A percentile compares a stretch with the other conserved stretches of the same genome.
phyloP scores from a whole-genome alignment of 1,139 yeast genomes.

The Candida albicans region DNA sequence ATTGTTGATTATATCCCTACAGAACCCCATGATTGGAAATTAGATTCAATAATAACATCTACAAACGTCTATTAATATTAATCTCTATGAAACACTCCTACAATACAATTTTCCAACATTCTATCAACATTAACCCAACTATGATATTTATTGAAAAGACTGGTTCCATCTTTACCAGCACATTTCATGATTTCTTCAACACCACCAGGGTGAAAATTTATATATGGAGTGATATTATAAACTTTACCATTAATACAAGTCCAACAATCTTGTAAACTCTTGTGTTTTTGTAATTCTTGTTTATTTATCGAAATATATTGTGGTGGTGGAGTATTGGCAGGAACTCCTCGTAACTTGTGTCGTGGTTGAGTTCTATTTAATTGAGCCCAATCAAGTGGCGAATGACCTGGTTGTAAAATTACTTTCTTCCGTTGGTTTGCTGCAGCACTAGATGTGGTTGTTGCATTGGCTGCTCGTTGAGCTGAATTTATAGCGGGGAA shows the following conservation, averaged over 20 bases:
- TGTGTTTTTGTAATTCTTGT: slow-evolving; percentile 63
- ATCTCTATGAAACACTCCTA: slow-evolving; percentile 51
- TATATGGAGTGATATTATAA: slow-evolving; percentile 79
- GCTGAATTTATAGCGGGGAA: slow-evolving; percentile 45
- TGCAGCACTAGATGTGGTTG: slow-evolving; percentile 9
- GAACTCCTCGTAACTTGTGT: slow-evolving; percentile 40
- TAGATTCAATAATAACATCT: slow-evolving; percentile 58
- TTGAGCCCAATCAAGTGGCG: slow-evolving; percentile 85
- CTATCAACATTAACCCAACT: slow-evolving; percentile 88
- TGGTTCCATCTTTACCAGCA: slow-evolving; percentile 85
- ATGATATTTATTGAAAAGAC: slow-evolving; percentile 77
- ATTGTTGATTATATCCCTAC: slow-evolving; percentile 56
- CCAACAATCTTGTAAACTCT: slow-evolving; percentile 72
- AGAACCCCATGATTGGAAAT: slow-evolving; percentile 67
- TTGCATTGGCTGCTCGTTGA: slow-evolving; percentile 40
- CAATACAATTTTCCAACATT: slow-evolving; percentile 72
- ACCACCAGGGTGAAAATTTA: slow-evolving; percentile 94
- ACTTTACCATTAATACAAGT: slow-evolving; percentile 78
- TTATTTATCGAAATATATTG: slow-evolving; percentile 52
- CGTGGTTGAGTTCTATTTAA: slow-evolving; percentile 38
- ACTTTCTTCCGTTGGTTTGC: slow-evolving; percentile 50
- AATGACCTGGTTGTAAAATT: slow-evolving; percentile 71
- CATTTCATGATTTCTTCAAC: slow-evolving; percentile 71
- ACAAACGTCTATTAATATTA: slow-evolving; percentile 1
- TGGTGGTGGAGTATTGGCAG: slow-evolving; percentile 42